Base-by-base conservation (phyloP, 1,139 yeast genomes). In the Citeromyces hawaiiensis region DNA sequence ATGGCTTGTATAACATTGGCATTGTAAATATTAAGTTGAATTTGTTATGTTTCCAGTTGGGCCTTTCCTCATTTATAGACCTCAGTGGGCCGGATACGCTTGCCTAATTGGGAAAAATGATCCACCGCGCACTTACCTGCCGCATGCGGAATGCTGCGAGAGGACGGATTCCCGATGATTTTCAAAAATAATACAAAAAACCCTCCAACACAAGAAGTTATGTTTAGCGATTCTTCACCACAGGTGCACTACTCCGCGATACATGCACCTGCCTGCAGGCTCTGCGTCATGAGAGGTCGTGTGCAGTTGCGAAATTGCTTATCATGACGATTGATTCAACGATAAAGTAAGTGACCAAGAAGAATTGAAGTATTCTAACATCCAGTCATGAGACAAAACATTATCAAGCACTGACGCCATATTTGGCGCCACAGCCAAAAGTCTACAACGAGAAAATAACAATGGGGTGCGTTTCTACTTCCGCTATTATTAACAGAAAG, bases 1-100 rank as follows among this genome's bases (percentile, higher is more conserved):
- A 56, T 57, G 80, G 70, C 48, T 65, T 66, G 60, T 71, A 69
- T 56, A 55, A 54, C 70, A 76, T 66, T 57, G 83, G 80, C 81
- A 75, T 74, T 50, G 54, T 70, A 50, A 35, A 36, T 41, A 19
- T 14, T 35, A 4, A 8, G 14, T 36, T 3, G 18, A n/a, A 15
- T 16, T n/a, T 9, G 17, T 36, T 23, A 15, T 21, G 15, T 16
- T 18, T 19, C 5, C 13, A 8, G 35, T 7, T 15, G 19, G 14
- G 10, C 4, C 8, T 19, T 8, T 18, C 13, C 17, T 3, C 36
- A 17, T 23, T 23, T 23, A 23, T 23, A 23, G 27, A 9, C 8
- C 27, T 23, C 8, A 6, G 11, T 23, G 5, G 8, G 3, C 27
- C 27, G 27, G 27, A 23, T 23, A 23, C 27, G 27, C 11, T 23